A percentile compares a stretch with the other conserved stretches of the same genome.
These are phyloP conservation scores for Ophiocordyceps camponoti-rufipedis DNA, from an alignment of 2,329 filamentous ascomycete genomes.

Conservation along the genomic window DNA sequence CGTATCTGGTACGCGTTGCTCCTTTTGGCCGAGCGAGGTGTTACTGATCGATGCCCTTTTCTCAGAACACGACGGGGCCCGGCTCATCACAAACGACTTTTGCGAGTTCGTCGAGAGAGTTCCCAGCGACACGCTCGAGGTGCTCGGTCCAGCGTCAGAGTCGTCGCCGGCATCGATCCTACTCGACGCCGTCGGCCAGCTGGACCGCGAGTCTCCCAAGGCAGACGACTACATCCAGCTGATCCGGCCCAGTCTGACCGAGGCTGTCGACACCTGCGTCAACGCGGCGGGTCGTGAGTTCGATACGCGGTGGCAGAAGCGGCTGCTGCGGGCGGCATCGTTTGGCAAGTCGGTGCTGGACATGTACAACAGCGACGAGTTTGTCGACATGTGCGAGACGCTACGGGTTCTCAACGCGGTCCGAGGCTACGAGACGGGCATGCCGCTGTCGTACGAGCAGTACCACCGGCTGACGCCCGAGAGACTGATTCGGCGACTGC, in stretches of 20 bases:
- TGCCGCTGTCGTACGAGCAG: constrained; percentile 85
- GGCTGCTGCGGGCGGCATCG: constrained; percentile 85
- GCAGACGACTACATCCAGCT: constrained; percentile 95
- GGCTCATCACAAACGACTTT: constrained; percentile 78
- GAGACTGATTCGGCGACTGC: constrained; percentile 65
- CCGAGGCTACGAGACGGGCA: constrained; percentile 75
- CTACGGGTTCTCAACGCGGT: constrained; percentile 84
- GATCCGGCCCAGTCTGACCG: constrained; percentile 70
- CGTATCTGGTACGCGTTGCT: constrained; percentile 46
- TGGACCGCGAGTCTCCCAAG: constrained; percentile 88
- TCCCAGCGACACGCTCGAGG: constrained; percentile 67
- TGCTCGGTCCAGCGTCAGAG: constrained; percentile 76
- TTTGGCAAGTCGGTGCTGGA: constrained; percentile 96
- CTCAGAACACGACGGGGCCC: constrained; percentile 61
- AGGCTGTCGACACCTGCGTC: constrained; percentile 87
- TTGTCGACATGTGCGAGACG: constrained; percentile 95
- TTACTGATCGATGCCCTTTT: not conserved
- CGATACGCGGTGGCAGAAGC: constrained; percentile 80
- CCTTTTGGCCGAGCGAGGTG: constrained; percentile 2
- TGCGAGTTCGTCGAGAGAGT: constrained; percentile 97
- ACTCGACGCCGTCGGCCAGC: constrained; percentile 75
- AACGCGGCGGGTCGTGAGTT: constrained; percentile 89
- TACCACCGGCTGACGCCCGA: constrained; percentile 83
- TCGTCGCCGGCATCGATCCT: constrained; percentile 85
- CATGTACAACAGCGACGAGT: constrained; percentile 95